Evolutionary conservation across 495 filamentous ascomycete species (phyloP).

Genomic region (Mytilinidion resinicola): DNA sequence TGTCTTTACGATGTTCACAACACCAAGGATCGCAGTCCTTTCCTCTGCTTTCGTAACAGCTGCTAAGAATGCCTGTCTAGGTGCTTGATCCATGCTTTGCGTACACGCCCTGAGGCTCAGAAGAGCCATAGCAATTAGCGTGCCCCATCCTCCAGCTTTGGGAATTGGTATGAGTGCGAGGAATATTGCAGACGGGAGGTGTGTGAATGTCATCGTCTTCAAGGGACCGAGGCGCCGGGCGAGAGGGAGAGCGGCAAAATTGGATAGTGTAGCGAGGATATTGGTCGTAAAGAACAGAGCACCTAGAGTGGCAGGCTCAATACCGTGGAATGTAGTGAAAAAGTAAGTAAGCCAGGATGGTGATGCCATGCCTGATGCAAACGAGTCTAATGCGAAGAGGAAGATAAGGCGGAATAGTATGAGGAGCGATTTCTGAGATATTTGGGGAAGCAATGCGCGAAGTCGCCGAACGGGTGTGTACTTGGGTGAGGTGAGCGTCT

Average conservation of each 20-base stretch:
- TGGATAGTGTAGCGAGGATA: constrained; percentile 60
- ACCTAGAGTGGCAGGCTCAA: constrained; percentile 51
- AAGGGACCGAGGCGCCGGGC: constrained; percentile 71
- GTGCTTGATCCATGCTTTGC: constrained; percentile 77
- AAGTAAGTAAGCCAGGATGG: constrained; percentile 51
- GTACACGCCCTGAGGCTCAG: constrained; percentile 54
- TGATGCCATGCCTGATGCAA: constrained; percentile 71
- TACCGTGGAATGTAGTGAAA: constrained; percentile 66
- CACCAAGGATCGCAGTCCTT: constrained; percentile 57
- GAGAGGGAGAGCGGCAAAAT: constrained; percentile 67
- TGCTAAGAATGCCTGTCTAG: constrained; percentile 71
- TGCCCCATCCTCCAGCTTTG: no score
- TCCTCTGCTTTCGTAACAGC: constrained; percentile 64
- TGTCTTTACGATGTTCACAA: constrained; percentile 33
- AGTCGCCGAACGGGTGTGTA: constrained; percentile 50
- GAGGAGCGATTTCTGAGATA: constrained; percentile 41
- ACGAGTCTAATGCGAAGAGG: constrained; percentile 71
- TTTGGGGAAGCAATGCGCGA: no score
- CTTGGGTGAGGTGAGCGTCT: constrained; percentile 51
- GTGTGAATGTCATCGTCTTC: constrained; percentile 85
- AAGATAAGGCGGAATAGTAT: constrained; percentile 67
- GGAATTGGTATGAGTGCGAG: constrained; percentile 64
- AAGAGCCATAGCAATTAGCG: constrained; percentile 58
- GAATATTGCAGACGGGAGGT: constrained; percentile 67
- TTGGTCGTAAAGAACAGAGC: constrained; percentile 26